phyloP scores from a whole-genome alignment of 1,284 basidiomycete genomes.

The Schizophyllum amplum region DNA sequence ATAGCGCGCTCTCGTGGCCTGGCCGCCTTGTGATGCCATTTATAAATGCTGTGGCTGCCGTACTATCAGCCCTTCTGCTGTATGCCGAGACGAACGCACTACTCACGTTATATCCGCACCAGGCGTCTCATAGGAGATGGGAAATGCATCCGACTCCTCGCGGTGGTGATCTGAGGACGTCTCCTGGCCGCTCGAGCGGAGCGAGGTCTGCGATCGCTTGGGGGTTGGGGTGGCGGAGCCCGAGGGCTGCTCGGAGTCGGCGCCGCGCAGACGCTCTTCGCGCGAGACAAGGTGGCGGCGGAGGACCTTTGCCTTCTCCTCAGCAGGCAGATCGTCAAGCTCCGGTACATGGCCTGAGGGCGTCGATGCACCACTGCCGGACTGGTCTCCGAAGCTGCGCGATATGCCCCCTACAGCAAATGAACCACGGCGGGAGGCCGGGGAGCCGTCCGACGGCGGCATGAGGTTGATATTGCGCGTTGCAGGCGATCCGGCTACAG shows the following conservation, averaged over 20 bases:
- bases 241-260: conserved; percentile 13
- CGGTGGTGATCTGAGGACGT: conserved; percentile 16
- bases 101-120: conserved; percentile 90
- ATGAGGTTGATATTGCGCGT: conserved; percentile 18
- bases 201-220: background rate
- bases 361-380: conserved; percentile 21
- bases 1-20: conserved; percentile 51
- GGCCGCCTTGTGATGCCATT: conserved; percentile 71
- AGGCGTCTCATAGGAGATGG: conserved; percentile 76
- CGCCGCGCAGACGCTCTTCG: conserved; percentile 43
- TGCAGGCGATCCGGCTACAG: conserved; percentile 13
- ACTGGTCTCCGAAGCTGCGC: conserved; percentile 10
- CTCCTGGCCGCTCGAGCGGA: conserved; percentile 16
- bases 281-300: conserved; percentile 74
- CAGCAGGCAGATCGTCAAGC: conserved; percentile 58
- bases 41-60: conserved; percentile 83
- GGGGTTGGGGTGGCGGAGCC: conserved; percentile 25
- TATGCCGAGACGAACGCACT: conserved; percentile 8
- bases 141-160: conserved; percentile 62
- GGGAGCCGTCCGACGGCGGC: conserved; percentile 14
- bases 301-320: conserved; percentile 79
- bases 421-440: conserved; percentile 15
- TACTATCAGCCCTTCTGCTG: conserved; percentile 13
- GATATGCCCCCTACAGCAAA: conserved; percentile 20
- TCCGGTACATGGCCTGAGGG: conserved; percentile 23